Base-by-base conservation (phyloP, 2,329 filamentous ascomycete species). In the Ploettnerulaceae sp. region DNA sequence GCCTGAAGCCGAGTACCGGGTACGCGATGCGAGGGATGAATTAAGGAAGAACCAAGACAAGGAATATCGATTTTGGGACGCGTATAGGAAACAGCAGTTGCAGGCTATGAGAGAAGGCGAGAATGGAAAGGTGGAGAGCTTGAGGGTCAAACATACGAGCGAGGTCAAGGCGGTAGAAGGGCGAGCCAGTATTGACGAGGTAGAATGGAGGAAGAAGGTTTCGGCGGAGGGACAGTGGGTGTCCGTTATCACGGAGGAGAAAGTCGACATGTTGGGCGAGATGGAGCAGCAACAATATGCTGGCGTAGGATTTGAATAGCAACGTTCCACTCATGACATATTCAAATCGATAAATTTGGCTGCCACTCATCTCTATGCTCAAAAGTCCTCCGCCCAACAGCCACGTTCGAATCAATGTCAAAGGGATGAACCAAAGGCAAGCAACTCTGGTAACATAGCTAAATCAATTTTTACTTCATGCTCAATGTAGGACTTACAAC, bases 161-260 rank as follows among this genome's bases (percentile, higher is more conserved):
- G 62, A 67, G 71, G 9, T 61, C 53, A 44, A 67, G 40, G 72
- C 75, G 60, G 55, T 72, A 38, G 68, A 71, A 64, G 67, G 66
- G 59, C 42, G 61, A 56, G 43, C 38, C 4, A 45, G 50, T 31
- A 50, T 53, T 26, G 48, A 55, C 25, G 56, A 59, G 34, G 55
- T 52, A 3, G 67, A 66, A 11, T 61, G 69, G 41, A 52, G 42
- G 25, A 63, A 55, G 42, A 67, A 64, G 39, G 64, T 65, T 37
- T 55, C 53, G 5, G 72, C 71, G 0, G 74, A 79, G 64, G 60
- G 65, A 47, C 65, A 61, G 46, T 80, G 76, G 76, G 59, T 71
- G 18, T 61, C 64, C 26, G 65, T 67, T 32, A 69, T 76, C 3
- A 52, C 69, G 4, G 58, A 66, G 5, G 75, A 76, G 59, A 66